phyloP scores from a whole-genome alignment of 352 stramenopile species.

The Phytophthora hibernalis region DNA sequence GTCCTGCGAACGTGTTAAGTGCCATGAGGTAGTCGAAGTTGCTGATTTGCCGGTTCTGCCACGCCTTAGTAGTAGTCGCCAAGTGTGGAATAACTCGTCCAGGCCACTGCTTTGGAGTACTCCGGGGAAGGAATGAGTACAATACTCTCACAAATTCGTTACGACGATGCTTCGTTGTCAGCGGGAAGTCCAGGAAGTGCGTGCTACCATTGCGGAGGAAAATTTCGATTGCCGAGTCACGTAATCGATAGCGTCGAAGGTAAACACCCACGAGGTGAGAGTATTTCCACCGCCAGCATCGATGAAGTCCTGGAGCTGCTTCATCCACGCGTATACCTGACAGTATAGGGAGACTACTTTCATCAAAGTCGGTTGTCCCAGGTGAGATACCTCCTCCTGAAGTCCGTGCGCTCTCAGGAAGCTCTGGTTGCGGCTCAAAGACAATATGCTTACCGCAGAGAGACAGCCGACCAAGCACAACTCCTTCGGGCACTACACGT shows the following conservation, averaged over 20 bases:
- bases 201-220: constrained; percentile 82
- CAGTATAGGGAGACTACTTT: constrained; percentile 20
- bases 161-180: constrained; percentile 72
- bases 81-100: constrained; percentile 59
- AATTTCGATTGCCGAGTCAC: constrained; percentile 84
- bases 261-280: constrained; percentile 79
- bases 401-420: constrained; percentile 17
- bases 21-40: constrained; percentile 98
- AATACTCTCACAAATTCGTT: constrained; percentile 78
- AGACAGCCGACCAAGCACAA: constrained; percentile 72
- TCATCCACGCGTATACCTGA: constrained; percentile 47
- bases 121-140: constrained; percentile 79
- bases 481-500: constrained; percentile 78
- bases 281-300: constrained; percentile 86
- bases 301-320: constrained; percentile 67
- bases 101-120: constrained; percentile 81
- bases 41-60: constrained; percentile 80
- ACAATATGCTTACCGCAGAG: constrained; percentile 68
- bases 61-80: constrained; percentile 70
- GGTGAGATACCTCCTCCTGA: constrained; percentile 9
- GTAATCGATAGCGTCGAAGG: constrained; percentile 80
- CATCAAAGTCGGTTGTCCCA: constrained; percentile 30
- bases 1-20: constrained; percentile 91
- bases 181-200: constrained; percentile 86
- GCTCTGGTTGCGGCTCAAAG: constrained; percentile 63